These are phyloP conservation scores for Ligustrum vulgare DNA, from an alignment of 257 asterid species.

Conservation along the genomic window DNA sequence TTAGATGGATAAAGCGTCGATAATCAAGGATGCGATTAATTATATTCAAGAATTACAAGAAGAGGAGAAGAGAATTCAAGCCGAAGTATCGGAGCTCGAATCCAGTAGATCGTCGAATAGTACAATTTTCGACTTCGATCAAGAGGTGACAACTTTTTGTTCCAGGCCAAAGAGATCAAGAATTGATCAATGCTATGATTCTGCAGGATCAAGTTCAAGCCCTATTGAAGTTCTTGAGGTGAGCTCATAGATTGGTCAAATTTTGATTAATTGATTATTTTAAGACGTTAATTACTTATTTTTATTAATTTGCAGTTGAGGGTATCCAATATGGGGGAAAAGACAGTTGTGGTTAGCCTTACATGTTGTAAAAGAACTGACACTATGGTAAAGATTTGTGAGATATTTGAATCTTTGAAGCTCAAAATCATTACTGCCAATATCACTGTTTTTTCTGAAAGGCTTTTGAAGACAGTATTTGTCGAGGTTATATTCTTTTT, in stretches of 20 bases:
- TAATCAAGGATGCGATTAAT: conserved; percentile 79
- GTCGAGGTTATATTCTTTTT: conserved; percentile 44
- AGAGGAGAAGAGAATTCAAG: conserved; percentile 54
- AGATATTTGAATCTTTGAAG: conserved; percentile 68
- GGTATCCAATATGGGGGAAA: conserved; percentile 65
- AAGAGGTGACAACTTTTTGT: conserved; percentile 27
- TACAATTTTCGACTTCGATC: conserved; percentile 34
- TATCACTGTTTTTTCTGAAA: conserved; percentile 65
- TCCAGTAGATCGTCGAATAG: conserved; percentile 24
- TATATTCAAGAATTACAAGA: conserved; percentile 62
- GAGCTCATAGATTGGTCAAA: neutral
- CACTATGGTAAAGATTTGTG: conserved; percentile 72
- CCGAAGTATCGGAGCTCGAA: conserved; percentile 65
- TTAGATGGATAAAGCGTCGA: conserved; percentile 93
- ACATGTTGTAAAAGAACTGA: conserved; percentile 68
- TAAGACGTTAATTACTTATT: neutral
- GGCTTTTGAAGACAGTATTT: conserved; percentile 64
- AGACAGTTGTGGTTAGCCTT: conserved; percentile 68
- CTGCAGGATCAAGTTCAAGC: conserved; percentile 32
- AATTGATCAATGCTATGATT: conserved; percentile 32
- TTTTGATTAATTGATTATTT: neutral
- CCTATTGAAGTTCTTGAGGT: conserved; percentile 82
- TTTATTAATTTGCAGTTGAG: conserved; percentile 46
- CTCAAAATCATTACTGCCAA: conserved; percentile 71
- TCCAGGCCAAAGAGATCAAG: conserved; percentile 51